phyloP scores from a whole-genome alignment of 2,329 filamentous ascomycete species.

The Fusarium begoniae region DNA sequence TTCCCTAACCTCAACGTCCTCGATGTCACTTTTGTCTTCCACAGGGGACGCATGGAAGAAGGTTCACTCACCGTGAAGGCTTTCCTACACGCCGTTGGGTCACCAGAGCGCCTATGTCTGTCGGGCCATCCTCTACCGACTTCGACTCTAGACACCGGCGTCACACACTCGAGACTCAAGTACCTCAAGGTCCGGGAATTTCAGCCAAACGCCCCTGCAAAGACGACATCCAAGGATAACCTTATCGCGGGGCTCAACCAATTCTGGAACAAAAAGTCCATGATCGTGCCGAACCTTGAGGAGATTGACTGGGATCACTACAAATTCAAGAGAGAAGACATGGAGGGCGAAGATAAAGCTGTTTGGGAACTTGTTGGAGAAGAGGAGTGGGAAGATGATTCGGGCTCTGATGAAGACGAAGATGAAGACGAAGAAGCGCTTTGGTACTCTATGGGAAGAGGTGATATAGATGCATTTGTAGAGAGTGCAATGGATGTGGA shows the following conservation, averaged over 20 bases:
- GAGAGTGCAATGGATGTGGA: neutral
- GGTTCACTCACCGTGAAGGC: conserved; percentile 16
- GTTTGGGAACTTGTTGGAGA: conserved; percentile 19
- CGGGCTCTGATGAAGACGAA: neutral
- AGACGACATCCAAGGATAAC: neutral
- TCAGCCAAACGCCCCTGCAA: neutral
- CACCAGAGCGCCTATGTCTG: conserved; percentile 9
- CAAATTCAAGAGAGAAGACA: conserved; percentile 16
- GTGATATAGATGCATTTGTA: neutral
- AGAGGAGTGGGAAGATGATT: conserved; percentile 29
- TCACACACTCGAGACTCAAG: conserved; percentile 8
- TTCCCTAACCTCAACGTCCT: conserved; percentile 16
- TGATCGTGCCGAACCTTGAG: conserved; percentile 10
- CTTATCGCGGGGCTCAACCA: conserved; percentile 4
- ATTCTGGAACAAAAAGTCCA: conserved; percentile 8
- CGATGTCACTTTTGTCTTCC: conserved; percentile 1
- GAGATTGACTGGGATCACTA: conserved; percentile 30
- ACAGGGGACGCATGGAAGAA: neutral
- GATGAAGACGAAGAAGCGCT: neutral
- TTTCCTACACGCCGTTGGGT: conserved; percentile 19
- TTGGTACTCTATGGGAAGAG: neutral
- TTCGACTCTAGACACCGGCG: neutral
- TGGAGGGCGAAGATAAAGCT: conserved; percentile 14
- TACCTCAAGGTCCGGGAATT: conserved; percentile 12
- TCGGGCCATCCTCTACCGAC: conserved; percentile 7